Percentiles rank a stretch among this genome's conserved stretches.
These are phyloP conservation scores for Neonectria sp. DNA, from an alignment of 2,329 filamentous ascomycete genomes.

Conservation along the genomic window DNA sequence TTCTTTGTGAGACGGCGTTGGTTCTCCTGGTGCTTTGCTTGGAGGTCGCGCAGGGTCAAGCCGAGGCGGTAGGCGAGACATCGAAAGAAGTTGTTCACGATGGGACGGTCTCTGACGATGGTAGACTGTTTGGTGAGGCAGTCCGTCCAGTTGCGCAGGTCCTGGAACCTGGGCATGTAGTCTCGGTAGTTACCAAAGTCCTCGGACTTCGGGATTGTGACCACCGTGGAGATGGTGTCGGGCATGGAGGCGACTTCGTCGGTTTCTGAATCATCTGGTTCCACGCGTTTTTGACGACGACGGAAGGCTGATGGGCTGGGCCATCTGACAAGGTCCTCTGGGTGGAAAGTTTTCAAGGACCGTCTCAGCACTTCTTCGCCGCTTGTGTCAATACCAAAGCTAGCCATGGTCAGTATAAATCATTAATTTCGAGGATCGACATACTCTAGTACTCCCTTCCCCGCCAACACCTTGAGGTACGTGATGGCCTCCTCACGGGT, in stretches of 20 bases:
- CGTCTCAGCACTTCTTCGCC: conserved; percentile 10
- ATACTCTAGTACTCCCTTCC: conserved; percentile 35
- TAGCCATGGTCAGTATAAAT: conserved; percentile 29
- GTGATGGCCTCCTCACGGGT: conserved; percentile 36
- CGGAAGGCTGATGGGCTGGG: neutral
- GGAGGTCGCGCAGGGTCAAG: conserved; percentile 46
- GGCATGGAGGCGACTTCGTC: conserved; percentile 21
- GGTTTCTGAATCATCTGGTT: neutral
- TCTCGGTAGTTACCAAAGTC: conserved; percentile 30
- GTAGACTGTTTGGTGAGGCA: neutral
- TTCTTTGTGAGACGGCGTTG: conserved; percentile 22
- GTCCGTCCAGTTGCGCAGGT: conserved; percentile 13
- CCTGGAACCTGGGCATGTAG: conserved; percentile 35
- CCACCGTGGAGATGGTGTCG: conserved; percentile 33
- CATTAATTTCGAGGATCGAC: neutral
- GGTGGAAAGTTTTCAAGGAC: conserved; percentile 30
- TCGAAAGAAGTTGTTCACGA: conserved; percentile 38
- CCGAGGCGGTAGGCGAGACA: conserved; percentile 59
- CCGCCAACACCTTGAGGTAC: conserved; percentile 20
- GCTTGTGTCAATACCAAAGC: conserved; percentile 9
- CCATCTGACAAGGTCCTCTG: conserved; percentile 43
- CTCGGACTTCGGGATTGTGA: conserved; percentile 26
- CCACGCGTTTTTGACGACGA: neutral
- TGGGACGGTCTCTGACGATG: neutral
- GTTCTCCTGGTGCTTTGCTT: conserved; percentile 20